Evolutionary conservation across 2,329 filamentous ascomycete genomes (phyloP).

Genomic region (Trichoderma semiorbis): DNA sequence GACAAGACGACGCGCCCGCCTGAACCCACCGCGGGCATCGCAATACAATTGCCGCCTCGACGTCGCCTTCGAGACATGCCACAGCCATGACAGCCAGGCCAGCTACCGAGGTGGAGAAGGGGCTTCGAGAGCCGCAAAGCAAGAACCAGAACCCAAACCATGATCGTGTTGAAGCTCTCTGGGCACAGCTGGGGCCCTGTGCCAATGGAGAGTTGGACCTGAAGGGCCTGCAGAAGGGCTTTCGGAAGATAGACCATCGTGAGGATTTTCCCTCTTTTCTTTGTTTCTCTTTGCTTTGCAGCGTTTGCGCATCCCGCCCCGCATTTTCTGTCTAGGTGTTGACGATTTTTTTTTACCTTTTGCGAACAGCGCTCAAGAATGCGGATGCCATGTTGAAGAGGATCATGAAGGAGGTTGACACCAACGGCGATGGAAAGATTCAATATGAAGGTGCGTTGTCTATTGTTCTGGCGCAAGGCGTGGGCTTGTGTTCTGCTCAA

Average conservation of each 20-base stretch:
- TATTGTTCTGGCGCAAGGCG: background rate
- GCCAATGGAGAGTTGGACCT: constrained; percentile 78
- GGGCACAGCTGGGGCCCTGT: constrained; percentile 75
- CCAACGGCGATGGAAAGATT: constrained; percentile 82
- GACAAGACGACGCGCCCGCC: constrained; percentile 20
- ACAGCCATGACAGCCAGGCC: constrained; percentile 44
- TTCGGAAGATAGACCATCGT: constrained; percentile 92
- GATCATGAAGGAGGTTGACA: constrained; percentile 79
- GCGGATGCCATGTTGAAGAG: constrained; percentile 79
- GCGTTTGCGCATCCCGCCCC: background rate
- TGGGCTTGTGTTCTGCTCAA: background rate
- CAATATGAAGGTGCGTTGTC: constrained; percentile 73
- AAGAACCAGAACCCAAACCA: constrained; percentile 67
- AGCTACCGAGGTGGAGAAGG: constrained; percentile 53
- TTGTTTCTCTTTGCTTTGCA: background rate
- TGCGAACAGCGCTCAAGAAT: constrained; percentile 68
- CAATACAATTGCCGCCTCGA: constrained; percentile 8
- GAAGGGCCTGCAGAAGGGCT: constrained; percentile 76
- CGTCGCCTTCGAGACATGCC: constrained; percentile 33
- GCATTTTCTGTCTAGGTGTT: background rate
- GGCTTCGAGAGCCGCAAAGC: constrained; percentile 73
- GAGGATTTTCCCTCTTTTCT: constrained; percentile 28
- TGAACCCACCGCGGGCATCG: constrained; percentile 14
- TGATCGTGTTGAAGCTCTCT: constrained; percentile 77
- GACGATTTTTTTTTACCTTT: background rate